Conservation (phyloP, 2,329 filamentous ascomycete species). For the Penicillium sp. region DNA sequence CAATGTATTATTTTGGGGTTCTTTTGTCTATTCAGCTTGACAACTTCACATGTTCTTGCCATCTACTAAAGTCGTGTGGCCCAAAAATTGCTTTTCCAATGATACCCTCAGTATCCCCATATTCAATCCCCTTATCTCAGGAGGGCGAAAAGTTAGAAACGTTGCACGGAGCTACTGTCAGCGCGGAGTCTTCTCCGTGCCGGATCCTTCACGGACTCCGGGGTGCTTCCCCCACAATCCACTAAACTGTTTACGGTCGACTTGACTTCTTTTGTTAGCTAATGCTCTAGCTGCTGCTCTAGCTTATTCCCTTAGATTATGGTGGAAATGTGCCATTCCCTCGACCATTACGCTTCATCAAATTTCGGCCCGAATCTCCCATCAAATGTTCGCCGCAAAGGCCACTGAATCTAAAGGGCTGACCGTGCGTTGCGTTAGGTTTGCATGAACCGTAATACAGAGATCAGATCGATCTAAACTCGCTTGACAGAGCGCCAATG, state of each 20-base stretch:
- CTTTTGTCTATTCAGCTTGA: neutral
- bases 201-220: slow-evolving; percentile 18
- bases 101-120: neutral
- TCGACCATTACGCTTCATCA: neutral
- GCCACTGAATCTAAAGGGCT: neutral
- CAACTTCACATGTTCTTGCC: neutral
- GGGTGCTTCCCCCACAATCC: slow-evolving; percentile 19
- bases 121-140: neutral
- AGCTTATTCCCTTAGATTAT: neutral
- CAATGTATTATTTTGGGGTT: neutral
- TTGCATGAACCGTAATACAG: neutral
- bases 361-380: neutral
- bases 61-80: neutral
- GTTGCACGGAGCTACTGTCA: slow-evolving; percentile 5
- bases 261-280: neutral
- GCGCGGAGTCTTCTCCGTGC: slow-evolving; percentile 23
- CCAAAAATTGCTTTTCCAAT: neutral
- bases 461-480: neutral
- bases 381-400: neutral
- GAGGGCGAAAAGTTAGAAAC: neutral
- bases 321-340: neutral
- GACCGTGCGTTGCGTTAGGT: slow-evolving; percentile 1
- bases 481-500: neutral
- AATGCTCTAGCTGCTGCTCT: neutral
- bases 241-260: slow-evolving; percentile 10